These are phyloP conservation scores for Fulvia fulva DNA, from an alignment of 2,329 filamentous ascomycete species.

Conservation along the genomic window DNA sequence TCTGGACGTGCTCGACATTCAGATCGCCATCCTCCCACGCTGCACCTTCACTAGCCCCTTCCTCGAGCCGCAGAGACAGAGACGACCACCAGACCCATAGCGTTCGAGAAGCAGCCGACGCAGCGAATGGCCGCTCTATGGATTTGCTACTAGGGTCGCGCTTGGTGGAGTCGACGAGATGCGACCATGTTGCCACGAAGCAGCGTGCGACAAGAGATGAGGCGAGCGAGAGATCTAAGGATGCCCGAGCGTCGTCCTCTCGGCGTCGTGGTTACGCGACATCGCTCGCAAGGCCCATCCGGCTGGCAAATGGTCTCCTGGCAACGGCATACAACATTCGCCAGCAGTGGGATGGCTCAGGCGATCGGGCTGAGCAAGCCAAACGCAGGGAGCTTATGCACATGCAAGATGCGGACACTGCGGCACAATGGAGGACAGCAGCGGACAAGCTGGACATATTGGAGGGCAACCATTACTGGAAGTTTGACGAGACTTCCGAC, in stretches of 20 bases:
- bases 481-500: conserved; percentile 18
- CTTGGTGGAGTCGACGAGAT: not conserved
- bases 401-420: conserved; percentile 11
- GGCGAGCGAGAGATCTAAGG: not conserved
- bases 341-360: conserved; percentile 3
- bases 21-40: not conserved
- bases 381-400: conserved; percentile 11
- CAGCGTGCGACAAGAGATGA: not conserved
- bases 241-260: not conserved
- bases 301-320: conserved; percentile 14
- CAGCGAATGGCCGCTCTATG: not conserved
- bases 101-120: not conserved
- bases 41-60: not conserved
- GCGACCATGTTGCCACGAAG: not conserved
- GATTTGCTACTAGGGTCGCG: not conserved
- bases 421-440: conserved; percentile 12
- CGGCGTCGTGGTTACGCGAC: not conserved
- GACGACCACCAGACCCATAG: not conserved
- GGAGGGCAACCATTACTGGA: conserved; percentile 21
- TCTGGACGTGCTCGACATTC: not conserved
- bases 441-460: conserved; percentile 20
- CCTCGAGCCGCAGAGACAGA: not conserved
- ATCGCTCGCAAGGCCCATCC: conserved; percentile 10
- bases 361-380: conserved; percentile 3
- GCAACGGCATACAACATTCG: conserved; percentile 7